Conservation (phyloP, 805 yeast species). For the Lipomyces kockii region DNA sequence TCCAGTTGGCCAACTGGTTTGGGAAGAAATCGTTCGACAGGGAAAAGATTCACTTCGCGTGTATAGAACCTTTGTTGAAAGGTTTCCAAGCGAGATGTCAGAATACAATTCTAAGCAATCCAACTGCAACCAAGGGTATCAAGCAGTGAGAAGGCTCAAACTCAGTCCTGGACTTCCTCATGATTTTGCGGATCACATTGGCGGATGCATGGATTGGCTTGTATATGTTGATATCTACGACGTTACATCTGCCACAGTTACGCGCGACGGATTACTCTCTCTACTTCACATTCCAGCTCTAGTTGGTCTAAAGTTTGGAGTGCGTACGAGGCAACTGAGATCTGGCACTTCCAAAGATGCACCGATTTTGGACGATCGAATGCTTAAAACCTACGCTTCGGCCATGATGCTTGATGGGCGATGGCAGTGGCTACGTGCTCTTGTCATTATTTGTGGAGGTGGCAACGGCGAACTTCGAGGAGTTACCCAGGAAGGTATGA, state of each 20-base stretch:
- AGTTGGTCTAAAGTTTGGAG: neutral
- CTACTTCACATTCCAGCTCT: neutral
- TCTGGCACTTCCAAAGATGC: neutral
- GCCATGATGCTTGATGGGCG: neutral
- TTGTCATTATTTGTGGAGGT: neutral
- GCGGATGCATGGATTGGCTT: neutral
- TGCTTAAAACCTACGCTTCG: neutral
- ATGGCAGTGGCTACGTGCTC: neutral
- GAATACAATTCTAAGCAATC: neutral
- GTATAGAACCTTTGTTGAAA: neutral
- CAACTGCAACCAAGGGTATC: neutral
- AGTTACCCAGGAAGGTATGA: neutral
- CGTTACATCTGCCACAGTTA: neutral
- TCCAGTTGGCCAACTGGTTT: neutral
- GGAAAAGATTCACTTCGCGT: neutral
- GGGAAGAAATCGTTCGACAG: conserved; percentile 1
- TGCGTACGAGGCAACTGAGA: neutral
- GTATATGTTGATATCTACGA: neutral
- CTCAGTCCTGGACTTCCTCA: neutral
- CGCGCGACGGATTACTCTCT: neutral
- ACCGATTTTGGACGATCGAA: neutral
- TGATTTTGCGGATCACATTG: neutral
- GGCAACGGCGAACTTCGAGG: neutral
- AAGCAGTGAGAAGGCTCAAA: neutral
- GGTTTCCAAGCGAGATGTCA: neutral